These are phyloP conservation scores for Pichia sp. DNA, from an alignment of 1,139 yeast genomes.

Conservation along the genomic window DNA sequence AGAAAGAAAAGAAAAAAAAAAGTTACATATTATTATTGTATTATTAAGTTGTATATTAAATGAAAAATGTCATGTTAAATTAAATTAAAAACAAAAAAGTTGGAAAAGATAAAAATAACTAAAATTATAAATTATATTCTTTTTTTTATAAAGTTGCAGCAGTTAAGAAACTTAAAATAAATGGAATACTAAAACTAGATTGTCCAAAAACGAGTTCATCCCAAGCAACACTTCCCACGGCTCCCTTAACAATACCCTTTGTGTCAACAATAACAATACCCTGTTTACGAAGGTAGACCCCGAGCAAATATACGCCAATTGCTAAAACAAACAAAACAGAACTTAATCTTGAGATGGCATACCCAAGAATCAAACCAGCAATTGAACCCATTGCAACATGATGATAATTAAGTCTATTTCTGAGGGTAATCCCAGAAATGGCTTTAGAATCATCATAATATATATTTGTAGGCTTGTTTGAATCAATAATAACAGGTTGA, in stretches of 20 bases:
- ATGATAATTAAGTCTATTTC: constrained; percentile 48
- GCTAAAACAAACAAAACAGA: constrained; percentile 50
- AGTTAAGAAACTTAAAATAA: constrained; percentile 50
- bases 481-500: constrained; percentile 9
- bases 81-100: not conserved
- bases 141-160: constrained; percentile 41
- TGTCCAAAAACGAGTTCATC: constrained; percentile 51
- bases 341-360: constrained; percentile 60
- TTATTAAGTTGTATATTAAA: no score
- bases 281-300: constrained; percentile 52
- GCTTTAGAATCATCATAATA: constrained; percentile 17
- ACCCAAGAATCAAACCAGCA: constrained; percentile 57
- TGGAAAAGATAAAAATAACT: not conserved
- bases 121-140: not conserved
- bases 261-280: constrained; percentile 49
- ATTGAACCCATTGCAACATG: constrained; percentile 66
- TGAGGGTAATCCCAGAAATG: constrained; percentile 30
- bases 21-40: no score
- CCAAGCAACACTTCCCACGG: constrained; percentile 39
- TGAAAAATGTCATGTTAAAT: not conserved
- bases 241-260: constrained; percentile 40
- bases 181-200: constrained; percentile 61
- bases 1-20: no score
- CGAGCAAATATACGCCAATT: constrained; percentile 40
- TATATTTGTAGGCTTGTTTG: constrained; percentile 10